Evolutionary conservation across 2,329 filamentous ascomycete genomes (phyloP).

Genomic region (Malbranchea cinnamomea): DNA sequence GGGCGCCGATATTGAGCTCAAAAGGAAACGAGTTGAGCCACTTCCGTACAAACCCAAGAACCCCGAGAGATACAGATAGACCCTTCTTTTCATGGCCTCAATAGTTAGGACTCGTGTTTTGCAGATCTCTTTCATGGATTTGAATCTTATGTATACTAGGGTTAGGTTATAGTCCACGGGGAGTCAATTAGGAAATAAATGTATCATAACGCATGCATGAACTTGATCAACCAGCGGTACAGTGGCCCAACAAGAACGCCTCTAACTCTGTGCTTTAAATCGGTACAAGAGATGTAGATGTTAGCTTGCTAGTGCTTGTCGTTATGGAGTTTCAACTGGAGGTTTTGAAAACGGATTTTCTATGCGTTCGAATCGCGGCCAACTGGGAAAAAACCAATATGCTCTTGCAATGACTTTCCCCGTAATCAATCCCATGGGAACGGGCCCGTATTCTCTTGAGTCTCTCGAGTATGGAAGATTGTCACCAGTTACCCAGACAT

Average conservation of each 20-base stretch:
- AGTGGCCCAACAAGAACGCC: not conserved
- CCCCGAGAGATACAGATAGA: conserved; percentile 30
- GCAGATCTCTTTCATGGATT: too few relatives aligned
- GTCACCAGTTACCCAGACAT: conserved; percentile 84
- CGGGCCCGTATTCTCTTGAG: conserved; percentile 70
- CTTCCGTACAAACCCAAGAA: conserved; percentile 49
- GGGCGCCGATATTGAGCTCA: conserved; percentile 72
- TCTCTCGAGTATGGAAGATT: conserved; percentile 74
- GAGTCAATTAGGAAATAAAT: not conserved
- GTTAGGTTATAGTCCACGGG: conserved; percentile 4
- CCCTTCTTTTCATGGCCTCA: conserved; percentile 9
- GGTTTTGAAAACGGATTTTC: conserved; percentile 24
- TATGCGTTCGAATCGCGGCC: conserved; percentile 23
- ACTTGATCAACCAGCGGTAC: too few relatives aligned
- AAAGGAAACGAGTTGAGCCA: conserved; percentile 58
- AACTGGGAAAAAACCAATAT: conserved; percentile 22
- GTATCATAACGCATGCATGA: not conserved
- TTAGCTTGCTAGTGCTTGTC: too few relatives aligned
- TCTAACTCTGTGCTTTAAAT: not conserved
- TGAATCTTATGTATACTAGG: conserved; percentile 6
- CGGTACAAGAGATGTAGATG: too few relatives aligned
- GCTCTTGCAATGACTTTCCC: conserved; percentile 58
- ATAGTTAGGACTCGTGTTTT: conserved; percentile 7
- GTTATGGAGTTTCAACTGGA: too few relatives aligned
- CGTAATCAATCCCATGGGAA: conserved; percentile 70